Base-by-base conservation (phyloP, 345 rosid genomes). In the Camelina laxa region DNA sequence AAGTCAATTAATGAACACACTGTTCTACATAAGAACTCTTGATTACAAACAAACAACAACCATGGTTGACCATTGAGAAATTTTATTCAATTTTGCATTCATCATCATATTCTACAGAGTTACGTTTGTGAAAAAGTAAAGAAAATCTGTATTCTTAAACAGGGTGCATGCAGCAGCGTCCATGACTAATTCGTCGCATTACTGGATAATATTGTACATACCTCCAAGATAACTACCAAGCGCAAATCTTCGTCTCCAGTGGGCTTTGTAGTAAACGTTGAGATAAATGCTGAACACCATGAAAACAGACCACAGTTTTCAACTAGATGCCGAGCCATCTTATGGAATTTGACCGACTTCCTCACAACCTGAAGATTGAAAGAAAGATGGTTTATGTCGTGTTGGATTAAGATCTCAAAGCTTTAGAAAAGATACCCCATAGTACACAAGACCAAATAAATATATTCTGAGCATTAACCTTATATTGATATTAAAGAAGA, bases 251-350 rank as follows among this genome's bases (percentile, higher is more conserved):
- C 85, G 7, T 81, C 83, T 80, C 60, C 80, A 78, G 65, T 67
- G 53, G 76, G 80, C 72, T 66, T 78, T 60, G 60, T 62, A 68
- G 71, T 69, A 76, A 70, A 72, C 47, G 36, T 69, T 36, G 87
- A 78, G 59, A 91, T 73, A 45, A 80, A 63, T 72, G 96, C 81
- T 69, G 98, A 91, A 67, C 88, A 77, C 93, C 91, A 91, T 15
- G 93, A 82, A 64, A 94, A 77, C 33, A 94, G 79, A 66, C 89
- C 90, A 67, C 91, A 89, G 13, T 78, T 77, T 79, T 90, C 85
- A 57, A 88, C 91, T 51, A 94, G 84, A 83, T 88, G 78, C 35
- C 65, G 71, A 74, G 84, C 86, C 82, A 84, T 73, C 79, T 80
- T 83, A 53, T 80, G 86, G 87, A 89, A 77, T 81, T 85, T 87